Evolutionary conservation across 371 early-diverging fungal species (phyloP), one percentile per base, ranked within the genome.

Genomic region (Lichtheimia ramosa): DNA sequence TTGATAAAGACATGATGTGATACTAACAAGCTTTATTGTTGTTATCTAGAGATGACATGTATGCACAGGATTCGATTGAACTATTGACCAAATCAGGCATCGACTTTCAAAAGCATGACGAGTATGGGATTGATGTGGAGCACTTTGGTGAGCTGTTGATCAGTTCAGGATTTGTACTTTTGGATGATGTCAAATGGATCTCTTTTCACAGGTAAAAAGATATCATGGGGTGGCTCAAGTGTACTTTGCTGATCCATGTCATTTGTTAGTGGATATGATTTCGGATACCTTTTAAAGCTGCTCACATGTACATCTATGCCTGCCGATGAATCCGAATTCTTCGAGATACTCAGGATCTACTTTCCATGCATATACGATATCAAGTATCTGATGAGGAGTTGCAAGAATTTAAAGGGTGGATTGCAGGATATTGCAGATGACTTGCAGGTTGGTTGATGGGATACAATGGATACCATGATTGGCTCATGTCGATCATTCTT

Each of bases 361-460:
- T 99, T 99, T 69, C 99, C 99, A 20, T 91, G 93, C 64, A 93
- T 99, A 68, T 99, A 97, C 70, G 99, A 99, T 71, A 96, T 99
- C 71, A 99, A 99, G 79, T 98, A 94, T 74, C 73, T 98, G 68
- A 95, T 99, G 92, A 94, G 91, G 72, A 92, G 94, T 64, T 96
- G 95, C 70, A 94, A 97, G 65, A 94, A 91, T 69, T 74, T 97
- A 41, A 98, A 97, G 71, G 98, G 99, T 49, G 99, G 99, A 0
- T 78, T 99, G 60, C 99, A 99, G 73, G 99, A 99, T 58, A 90
- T 99, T 51, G 98, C 99, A 3, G 97, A 98, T 74, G 97, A 96
- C 62, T 68, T 99, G 59, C 91, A 93, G 75, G 95, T 94, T 61
- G 1, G 21, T 25, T 25, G 21, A 16, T 18, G 10, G 46, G 1